Conservation (phyloP, 2,329 filamentous ascomycete genomes). For the Hymenoscyphus repandus region DNA sequence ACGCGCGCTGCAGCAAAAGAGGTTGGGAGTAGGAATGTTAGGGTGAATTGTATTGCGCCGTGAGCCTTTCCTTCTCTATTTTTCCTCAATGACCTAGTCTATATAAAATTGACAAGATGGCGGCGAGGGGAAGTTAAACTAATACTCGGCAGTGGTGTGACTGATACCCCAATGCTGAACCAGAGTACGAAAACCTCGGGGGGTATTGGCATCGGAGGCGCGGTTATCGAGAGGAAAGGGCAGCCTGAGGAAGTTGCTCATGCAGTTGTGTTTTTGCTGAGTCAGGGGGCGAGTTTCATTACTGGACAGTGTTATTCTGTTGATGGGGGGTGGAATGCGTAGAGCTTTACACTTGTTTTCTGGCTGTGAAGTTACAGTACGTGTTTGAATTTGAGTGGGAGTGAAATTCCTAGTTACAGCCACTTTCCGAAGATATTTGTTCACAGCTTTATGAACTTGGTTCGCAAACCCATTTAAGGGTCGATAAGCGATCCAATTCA, state of each 20-base stretch:
- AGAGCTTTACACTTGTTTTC: background rate
- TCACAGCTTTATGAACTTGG: too few relatives aligned
- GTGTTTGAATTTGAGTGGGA: too few relatives aligned
- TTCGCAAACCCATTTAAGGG: too few relatives aligned
- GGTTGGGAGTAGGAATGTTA: constrained; percentile 11
- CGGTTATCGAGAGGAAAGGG: background rate
- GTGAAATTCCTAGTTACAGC: too few relatives aligned
- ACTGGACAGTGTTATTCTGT: constrained; percentile 1
- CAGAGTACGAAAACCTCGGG: background rate
- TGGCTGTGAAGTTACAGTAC: too few relatives aligned
- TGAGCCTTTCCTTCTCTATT: constrained; percentile 5
- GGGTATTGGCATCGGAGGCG: background rate
- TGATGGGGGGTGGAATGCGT: constrained; percentile 6
- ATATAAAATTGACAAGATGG: too few relatives aligned
- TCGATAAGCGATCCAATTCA: too few relatives aligned
- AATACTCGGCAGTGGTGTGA: background rate
- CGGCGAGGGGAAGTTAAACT: background rate
- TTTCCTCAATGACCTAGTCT: background rate
- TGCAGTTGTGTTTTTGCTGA: constrained; percentile 1
- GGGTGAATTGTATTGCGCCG: constrained; percentile 17
- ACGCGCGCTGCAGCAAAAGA: constrained; percentile 30
- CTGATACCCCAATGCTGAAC: constrained; percentile 3
- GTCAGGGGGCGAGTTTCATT: constrained; percentile 1
- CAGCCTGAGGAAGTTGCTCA: constrained; percentile 5
- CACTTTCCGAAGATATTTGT: too few relatives aligned